A percentile compares a stretch with the other conserved stretches of the same genome.
These are phyloP conservation scores for Cupressus sempervirens DNA, from an alignment of 75 land plant species.

Conservation along the genomic window DNA sequence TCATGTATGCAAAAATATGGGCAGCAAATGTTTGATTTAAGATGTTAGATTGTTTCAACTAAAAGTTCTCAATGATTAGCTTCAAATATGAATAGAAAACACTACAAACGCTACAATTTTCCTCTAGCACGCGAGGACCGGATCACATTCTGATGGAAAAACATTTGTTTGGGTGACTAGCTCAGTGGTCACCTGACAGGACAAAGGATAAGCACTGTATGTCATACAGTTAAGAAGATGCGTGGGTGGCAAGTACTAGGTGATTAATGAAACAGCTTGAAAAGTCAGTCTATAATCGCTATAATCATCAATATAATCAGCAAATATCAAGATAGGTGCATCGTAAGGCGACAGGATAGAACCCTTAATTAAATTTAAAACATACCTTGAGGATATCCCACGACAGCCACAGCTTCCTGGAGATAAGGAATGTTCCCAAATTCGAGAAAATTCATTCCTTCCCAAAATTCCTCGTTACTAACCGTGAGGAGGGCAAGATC, in stretches of 20 bases:
- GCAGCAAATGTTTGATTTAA: not conserved
- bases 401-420: conserved; percentile 95
- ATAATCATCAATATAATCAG: not conserved
- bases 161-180: conserved; percentile 2
- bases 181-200: not conserved
- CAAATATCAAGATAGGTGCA: not conserved
- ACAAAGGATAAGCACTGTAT: not conserved
- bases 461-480: conserved; percentile 83
- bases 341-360: not conserved
- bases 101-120: not conserved
- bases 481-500: conserved; percentile 87
- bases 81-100: not conserved
- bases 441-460: conserved; percentile 68
- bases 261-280: not conserved
- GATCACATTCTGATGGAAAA: not conserved
- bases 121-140: not conserved
- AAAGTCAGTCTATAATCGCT: not conserved
- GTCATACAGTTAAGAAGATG: not conserved
- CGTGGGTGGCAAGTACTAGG: not conserved
- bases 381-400: conserved; percentile 96
- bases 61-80: not conserved
- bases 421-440: conserved; percentile 82
- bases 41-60: not conserved
- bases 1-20: not conserved
- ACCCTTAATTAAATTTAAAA: not conserved